These are phyloP conservation scores for Phytophthora kernoviae DNA, from an alignment of 352 stramenopile genomes.

Conservation along the genomic window DNA sequence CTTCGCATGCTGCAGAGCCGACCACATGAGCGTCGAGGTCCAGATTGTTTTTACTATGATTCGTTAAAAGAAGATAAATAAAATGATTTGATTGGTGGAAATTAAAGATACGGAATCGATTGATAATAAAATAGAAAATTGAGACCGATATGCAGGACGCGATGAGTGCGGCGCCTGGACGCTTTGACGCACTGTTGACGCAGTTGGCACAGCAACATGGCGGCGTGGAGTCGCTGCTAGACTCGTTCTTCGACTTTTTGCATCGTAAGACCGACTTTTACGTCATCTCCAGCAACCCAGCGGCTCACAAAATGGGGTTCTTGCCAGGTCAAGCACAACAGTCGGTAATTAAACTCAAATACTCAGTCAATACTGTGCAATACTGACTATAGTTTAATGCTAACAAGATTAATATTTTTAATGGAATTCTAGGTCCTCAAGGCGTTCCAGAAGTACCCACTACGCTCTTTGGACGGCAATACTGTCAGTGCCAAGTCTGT, in stretches of 20 bases:
- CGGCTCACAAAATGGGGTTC: constrained; percentile 63
- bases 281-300: constrained; percentile 62
- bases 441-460: constrained; percentile 70
- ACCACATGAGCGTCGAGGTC: constrained; percentile 59
- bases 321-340: constrained; percentile 60
- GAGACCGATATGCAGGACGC: constrained; percentile 11
- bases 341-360: constrained; percentile 29
- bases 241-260: constrained; percentile 98
- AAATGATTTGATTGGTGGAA: constrained; percentile 19
- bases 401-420: neutral
- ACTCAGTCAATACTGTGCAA: neutral
- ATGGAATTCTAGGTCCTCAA: constrained; percentile 41
- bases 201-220: constrained; percentile 94
- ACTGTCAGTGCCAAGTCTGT: neutral
- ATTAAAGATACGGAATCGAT: constrained; percentile 7
- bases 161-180: constrained; percentile 39
- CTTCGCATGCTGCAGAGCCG: constrained; percentile 59
- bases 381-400: neutral
- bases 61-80: neutral
- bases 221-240: constrained; percentile 96
- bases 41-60: neutral
- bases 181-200: constrained; percentile 89
- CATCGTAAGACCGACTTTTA: constrained; percentile 99
- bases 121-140: too few relatives aligned
- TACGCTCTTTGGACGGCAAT: constrained; percentile 54